A percentile compares a stretch with the other conserved stretches of the same genome.
These are phyloP conservation scores for Alternaria burnsii DNA, from an alignment of 2,329 filamentous ascomycete genomes.

Conservation along the genomic window DNA sequence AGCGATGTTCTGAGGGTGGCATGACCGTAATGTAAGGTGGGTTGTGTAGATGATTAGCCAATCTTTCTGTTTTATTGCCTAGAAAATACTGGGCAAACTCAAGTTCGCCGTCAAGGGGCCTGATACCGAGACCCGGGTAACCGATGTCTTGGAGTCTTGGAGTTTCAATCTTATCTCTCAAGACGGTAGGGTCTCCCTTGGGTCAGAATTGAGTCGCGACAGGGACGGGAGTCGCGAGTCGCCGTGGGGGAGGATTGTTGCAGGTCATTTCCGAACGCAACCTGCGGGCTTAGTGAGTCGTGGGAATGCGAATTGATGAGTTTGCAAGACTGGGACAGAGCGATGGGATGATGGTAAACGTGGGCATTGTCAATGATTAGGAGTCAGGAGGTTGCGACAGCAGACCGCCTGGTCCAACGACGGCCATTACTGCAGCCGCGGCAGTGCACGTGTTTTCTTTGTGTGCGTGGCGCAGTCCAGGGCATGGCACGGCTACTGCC, in stretches of 20 bases:
- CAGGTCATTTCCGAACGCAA: conserved; percentile 1
- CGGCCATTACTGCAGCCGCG: background rate
- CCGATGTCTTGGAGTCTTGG: conserved; percentile 7
- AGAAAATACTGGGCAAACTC: conserved; percentile 9
- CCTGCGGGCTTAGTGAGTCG: conserved; percentile 7
- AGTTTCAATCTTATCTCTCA: conserved; percentile 2
- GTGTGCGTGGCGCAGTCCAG: background rate
- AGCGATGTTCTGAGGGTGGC: conserved; percentile 4
- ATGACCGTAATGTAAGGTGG: background rate
- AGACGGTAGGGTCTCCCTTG: conserved; percentile 9
- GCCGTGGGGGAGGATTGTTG: background rate
- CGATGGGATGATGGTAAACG: background rate
- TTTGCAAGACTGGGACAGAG: background rate
- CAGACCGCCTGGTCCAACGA: background rate
- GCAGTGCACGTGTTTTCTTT: conserved; percentile 4
- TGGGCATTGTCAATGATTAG: background rate
- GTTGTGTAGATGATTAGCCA: background rate
- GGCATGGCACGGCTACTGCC: background rate
- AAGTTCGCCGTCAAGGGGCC: background rate
- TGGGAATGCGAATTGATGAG: background rate
- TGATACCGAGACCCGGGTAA: conserved; percentile 8
- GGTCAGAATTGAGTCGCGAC: background rate
- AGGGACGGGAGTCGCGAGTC: conserved; percentile 1
- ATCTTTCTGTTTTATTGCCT: conserved; percentile 9
- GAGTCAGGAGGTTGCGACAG: background rate